phyloP scores from a whole-genome alignment of 2,329 filamentous ascomycete species.

The Talaromyces sp. region DNA sequence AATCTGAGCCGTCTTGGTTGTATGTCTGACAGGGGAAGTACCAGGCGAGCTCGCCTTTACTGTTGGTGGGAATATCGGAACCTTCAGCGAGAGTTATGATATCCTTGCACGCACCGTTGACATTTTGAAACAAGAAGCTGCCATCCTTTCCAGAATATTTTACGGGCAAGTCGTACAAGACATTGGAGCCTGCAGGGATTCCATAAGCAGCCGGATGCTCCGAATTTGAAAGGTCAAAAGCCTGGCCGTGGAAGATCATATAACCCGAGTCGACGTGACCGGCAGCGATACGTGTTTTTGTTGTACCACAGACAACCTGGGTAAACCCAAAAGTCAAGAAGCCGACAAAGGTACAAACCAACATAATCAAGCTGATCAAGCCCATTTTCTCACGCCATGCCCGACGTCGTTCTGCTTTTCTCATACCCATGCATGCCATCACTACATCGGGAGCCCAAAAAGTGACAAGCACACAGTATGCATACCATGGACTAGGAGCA shows the following conservation, averaged over 20 bases:
- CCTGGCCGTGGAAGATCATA: slow-evolving; percentile 94
- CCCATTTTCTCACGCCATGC: slow-evolving; percentile 99
- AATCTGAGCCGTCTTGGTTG: slow-evolving; percentile 84
- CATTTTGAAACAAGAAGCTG: slow-evolving; percentile 97
- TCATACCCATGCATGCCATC: slow-evolving; percentile 80
- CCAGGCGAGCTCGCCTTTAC: slow-evolving; percentile 76
- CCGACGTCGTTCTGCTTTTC: slow-evolving; percentile 78
- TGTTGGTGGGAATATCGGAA: slow-evolving; percentile 78
- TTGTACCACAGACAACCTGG: slow-evolving; percentile 74
- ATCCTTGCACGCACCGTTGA: slow-evolving; percentile 94
- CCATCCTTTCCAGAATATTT: slow-evolving; percentile 87
- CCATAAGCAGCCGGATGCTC: slow-evolving; percentile 77
- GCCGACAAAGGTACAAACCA: slow-evolving; percentile 85
- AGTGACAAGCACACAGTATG: slow-evolving; percentile 90
- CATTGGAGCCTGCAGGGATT: slow-evolving; percentile 71
- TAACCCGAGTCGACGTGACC: slow-evolving; percentile 80
- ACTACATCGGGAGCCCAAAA: slow-evolving; percentile 92
- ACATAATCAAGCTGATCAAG: slow-evolving; percentile 85
- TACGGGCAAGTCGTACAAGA: slow-evolving; percentile 80
- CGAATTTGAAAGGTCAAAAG: slow-evolving; percentile 77
- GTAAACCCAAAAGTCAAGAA: slow-evolving; percentile 98
- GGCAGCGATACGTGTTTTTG: slow-evolving; percentile 70
- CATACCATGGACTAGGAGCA: slow-evolving; percentile 87
- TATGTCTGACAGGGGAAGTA: slow-evolving; percentile 92
- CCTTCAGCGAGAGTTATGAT: slow-evolving; percentile 70